phyloP scores from a whole-genome alignment of 2,329 filamentous ascomycete genomes.

The Phoma sp. region DNA sequence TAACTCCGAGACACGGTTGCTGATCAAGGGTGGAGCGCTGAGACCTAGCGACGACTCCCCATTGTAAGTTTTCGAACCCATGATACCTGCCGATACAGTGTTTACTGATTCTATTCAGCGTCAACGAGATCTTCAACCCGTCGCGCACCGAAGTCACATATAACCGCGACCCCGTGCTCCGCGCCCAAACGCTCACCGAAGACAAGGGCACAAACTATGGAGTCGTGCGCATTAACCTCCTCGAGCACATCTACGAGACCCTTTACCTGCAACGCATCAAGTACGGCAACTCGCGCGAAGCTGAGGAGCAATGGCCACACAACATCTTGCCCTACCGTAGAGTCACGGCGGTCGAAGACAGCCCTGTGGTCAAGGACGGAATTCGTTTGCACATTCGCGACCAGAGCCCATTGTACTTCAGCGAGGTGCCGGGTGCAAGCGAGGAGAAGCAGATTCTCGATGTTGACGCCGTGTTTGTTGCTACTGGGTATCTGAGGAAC shows the following conservation, averaged over 20 bases:
- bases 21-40: slow-evolving; percentile 84
- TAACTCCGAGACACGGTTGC: slow-evolving; percentile 76
- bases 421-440: slow-evolving; percentile 47
- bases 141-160: slow-evolving; percentile 81
- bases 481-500: slow-evolving; percentile 83
- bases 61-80: slow-evolving; percentile 69
- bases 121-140: slow-evolving; percentile 97
- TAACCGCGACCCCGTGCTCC: slow-evolving; percentile 68
- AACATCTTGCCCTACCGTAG: slow-evolving; percentile 76
- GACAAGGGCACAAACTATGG: slow-evolving; percentile 93
- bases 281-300: slow-evolving; percentile 60
- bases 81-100: neutral
- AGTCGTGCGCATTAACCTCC: slow-evolving; percentile 87
- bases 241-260: slow-evolving; percentile 86
- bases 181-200: slow-evolving; percentile 67
- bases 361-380: slow-evolving; percentile 40
- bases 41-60: slow-evolving; percentile 94
- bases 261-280: slow-evolving; percentile 86
- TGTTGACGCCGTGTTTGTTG: slow-evolving; percentile 82
- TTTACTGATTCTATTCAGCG: slow-evolving; percentile 60
- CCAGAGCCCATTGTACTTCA: slow-evolving; percentile 47
- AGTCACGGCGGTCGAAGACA: slow-evolving; percentile 68
- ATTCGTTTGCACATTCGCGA: slow-evolving; percentile 61
- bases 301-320: slow-evolving; percentile 80
- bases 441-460: slow-evolving; percentile 68